Evolutionary conservation across 2,329 filamentous ascomycete species (phyloP).

Genomic region (Ilyonectria mors-panacis): DNA sequence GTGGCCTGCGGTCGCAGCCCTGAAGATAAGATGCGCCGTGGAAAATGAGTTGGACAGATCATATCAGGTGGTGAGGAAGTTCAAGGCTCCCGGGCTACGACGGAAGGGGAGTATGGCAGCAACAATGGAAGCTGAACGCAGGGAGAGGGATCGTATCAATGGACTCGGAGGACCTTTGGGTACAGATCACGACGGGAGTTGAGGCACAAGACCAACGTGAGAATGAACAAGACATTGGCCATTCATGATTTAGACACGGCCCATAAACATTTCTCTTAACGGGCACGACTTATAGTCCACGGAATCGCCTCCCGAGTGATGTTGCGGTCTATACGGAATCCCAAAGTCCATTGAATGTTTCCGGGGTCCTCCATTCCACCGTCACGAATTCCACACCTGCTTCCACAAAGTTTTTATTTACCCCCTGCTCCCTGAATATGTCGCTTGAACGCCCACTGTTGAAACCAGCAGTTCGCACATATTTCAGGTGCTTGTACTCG

Average conservation of each 20-base stretch:
- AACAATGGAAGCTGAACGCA: conserved; percentile 43
- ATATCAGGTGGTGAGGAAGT: conserved; percentile 82
- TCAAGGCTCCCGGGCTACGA: conserved; percentile 67
- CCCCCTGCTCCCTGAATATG: too few relatives aligned
- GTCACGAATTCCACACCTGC: too few relatives aligned
- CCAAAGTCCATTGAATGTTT: too few relatives aligned
- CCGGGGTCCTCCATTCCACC: too few relatives aligned
- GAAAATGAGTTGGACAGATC: conserved; percentile 90
- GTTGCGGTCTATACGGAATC: too few relatives aligned
- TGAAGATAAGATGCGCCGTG: conserved; percentile 86
- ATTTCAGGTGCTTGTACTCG: too few relatives aligned
- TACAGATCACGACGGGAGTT: conserved; percentile 30
- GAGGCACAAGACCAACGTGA: conserved; percentile 13
- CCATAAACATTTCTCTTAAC: not conserved
- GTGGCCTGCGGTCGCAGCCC: conserved; percentile 88
- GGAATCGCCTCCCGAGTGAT: too few relatives aligned
- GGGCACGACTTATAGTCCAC: not conserved
- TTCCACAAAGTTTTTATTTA: too few relatives aligned
- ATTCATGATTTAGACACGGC: conserved; percentile 12
- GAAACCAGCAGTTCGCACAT: too few relatives aligned
- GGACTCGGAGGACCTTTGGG: conserved; percentile 25
- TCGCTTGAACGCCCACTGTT: too few relatives aligned
- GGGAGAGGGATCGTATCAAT: conserved; percentile 32
- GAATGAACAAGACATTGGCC: conserved; percentile 10
- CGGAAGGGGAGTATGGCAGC: conserved; percentile 60